These are phyloP conservation scores for Acmispon strigosus DNA, from an alignment of 306 rosid genomes.

Conservation along the genomic window DNA sequence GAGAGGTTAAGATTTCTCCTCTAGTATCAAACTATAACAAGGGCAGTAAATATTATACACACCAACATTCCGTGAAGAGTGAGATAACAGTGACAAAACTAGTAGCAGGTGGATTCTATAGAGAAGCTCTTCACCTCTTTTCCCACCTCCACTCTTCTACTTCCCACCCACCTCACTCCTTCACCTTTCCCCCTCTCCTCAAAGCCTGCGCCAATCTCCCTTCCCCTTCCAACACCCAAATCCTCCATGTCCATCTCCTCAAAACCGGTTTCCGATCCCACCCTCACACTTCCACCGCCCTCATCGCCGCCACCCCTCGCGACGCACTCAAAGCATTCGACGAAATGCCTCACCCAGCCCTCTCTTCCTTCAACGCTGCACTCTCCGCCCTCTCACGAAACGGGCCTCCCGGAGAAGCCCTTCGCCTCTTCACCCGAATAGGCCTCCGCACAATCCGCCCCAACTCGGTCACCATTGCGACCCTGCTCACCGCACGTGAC, in stretches of 20 bases:
- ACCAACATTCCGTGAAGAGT: constrained; percentile 36
- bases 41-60: too few relatives aligned
- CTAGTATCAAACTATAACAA: too few relatives aligned
- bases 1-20: too few relatives aligned
- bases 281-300: constrained; percentile 52
- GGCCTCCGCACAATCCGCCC: constrained; percentile 32
- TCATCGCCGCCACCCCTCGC: constrained; percentile 15
- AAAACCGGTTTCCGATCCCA: constrained; percentile 48
- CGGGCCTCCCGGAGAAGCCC: constrained; percentile 38
- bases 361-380: constrained; percentile 44
- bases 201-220: constrained; percentile 61
- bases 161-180: constrained; percentile 31
- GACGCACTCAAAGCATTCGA: constrained; percentile 54
- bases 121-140: constrained; percentile 43
- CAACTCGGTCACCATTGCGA: constrained; percentile 50
- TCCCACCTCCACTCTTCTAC: constrained; percentile 31
- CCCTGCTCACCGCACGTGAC: constrained; percentile 33
- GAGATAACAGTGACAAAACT: constrained; percentile 22
- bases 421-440: constrained; percentile 17
- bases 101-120: constrained; percentile 50
- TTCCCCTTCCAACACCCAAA: constrained; percentile 28
- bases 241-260: constrained; percentile 49
- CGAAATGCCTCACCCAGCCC: constrained; percentile 52
- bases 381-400: constrained; percentile 45
- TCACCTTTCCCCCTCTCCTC: constrained; percentile 60